These are phyloP conservation scores for Bimuria novae-zelandiae DNA, from an alignment of 2,329 filamentous ascomycete species.

Conservation along the genomic window DNA sequence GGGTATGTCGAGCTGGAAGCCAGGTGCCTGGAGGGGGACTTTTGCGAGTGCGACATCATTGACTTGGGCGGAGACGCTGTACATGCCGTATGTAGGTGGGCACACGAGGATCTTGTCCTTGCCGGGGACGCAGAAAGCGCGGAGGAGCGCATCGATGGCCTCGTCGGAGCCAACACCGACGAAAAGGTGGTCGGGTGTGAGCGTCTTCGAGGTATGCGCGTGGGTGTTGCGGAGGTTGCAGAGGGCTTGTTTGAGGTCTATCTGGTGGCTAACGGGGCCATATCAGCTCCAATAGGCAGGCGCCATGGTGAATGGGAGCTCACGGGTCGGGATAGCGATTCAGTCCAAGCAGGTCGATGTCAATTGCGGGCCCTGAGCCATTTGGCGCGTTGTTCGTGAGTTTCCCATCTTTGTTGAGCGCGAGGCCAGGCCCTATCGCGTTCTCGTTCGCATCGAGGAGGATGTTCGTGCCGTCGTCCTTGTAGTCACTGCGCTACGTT, in stretches of 20 bases:
- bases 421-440: conserved; percentile 83
- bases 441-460: conserved; percentile 99
- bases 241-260: conserved; percentile 80
- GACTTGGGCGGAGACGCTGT: conserved; percentile 88
- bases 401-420: conserved; percentile 54
- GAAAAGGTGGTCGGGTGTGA: conserved; percentile 84
- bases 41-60: conserved; percentile 89
- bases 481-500: conserved; percentile 76
- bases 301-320: conserved; percentile 16
- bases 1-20: conserved; percentile 72
- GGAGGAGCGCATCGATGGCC: conserved; percentile 90
- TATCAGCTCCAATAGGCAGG: conserved; percentile 6
- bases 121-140: conserved; percentile 89
- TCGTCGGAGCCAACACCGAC: conserved; percentile 96
- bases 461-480: conserved; percentile 94
- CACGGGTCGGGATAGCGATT: conserved; percentile 93
- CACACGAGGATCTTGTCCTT: conserved; percentile 91
- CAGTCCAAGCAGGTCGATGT: conserved; percentile 78
- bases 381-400: conserved; percentile 51
- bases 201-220: conserved; percentile 72
- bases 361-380: conserved; percentile 53
- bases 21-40: conserved; percentile 77
- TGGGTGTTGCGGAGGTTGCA: conserved; percentile 87
- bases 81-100: conserved; percentile 98
- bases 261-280: conserved; percentile 67